Conservation (phyloP, 2,329 filamentous ascomycete genomes). For the Exophiala dermatitidis region DNA sequence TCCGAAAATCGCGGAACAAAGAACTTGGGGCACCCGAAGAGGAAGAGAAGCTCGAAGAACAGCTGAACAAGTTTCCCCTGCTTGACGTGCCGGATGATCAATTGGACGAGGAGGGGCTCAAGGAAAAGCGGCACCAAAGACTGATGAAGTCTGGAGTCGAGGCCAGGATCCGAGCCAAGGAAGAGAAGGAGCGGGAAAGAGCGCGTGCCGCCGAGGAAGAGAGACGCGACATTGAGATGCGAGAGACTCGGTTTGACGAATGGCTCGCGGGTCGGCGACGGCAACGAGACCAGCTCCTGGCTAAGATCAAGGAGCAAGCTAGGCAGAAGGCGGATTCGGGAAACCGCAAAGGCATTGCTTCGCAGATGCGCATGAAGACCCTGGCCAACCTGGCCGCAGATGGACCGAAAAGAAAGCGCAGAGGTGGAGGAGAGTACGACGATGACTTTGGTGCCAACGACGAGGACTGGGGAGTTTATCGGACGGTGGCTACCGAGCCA, state of each 20-base stretch:
- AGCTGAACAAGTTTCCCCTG: conserved; percentile 65
- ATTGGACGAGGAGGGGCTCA: conserved; percentile 82
- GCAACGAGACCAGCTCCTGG: conserved; percentile 61
- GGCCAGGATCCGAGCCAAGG: conserved; percentile 84
- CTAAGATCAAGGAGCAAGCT: conserved; percentile 88
- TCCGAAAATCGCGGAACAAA: conserved; percentile 84
- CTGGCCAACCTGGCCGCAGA: conserved; percentile 94
- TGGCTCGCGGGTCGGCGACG: conserved; percentile 80
- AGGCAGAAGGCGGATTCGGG: conserved; percentile 88
- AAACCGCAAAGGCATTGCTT: conserved; percentile 92
- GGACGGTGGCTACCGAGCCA: conserved; percentile 78
- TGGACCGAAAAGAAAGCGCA: conserved; percentile 71
- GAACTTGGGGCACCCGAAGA: conserved; percentile 79
- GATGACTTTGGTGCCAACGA: conserved; percentile 96
- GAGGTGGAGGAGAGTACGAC: conserved; percentile 76
- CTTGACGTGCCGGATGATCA: conserved; percentile 86
- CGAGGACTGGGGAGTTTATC: conserved; percentile 96
- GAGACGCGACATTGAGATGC: conserved; percentile 71
- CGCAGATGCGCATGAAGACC: conserved; percentile 96
- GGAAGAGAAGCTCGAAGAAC: conserved; percentile 69
- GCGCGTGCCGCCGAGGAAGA: conserved; percentile 76
- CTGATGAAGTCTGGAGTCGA: conserved; percentile 93
- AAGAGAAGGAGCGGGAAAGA: conserved; percentile 89
- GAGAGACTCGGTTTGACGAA: conserved; percentile 72
- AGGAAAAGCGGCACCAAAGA: conserved; percentile 86